Percentiles rank a stretch among this genome's conserved stretches.
phyloP scores from a whole-genome alignment of 495 filamentous ascomycete genomes.

The Talaromyces ruber region DNA sequence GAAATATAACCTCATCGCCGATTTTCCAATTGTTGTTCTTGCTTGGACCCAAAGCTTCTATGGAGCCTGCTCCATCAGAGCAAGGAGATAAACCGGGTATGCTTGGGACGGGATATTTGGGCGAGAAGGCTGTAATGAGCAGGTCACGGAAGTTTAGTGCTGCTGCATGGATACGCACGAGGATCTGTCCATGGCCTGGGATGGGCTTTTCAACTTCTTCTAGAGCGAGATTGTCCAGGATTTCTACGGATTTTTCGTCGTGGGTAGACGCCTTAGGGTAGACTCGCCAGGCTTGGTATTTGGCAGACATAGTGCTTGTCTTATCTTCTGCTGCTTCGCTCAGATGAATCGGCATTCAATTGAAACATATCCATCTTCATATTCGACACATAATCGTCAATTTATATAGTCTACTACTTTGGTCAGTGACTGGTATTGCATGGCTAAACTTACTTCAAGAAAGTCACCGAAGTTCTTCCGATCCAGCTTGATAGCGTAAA shows the following conservation, averaged over 20 bases:
- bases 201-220: neutral
- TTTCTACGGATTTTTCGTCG: neutral
- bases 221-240: neutral
- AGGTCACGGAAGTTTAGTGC: neutral
- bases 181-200: neutral
- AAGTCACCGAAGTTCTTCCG: neutral
- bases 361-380: neutral
- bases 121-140: constrained; percentile 9
- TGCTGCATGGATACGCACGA: neutral
- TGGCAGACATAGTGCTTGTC: neutral
- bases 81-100: constrained; percentile 14
- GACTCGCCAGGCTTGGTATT: neutral
- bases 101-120: constrained; percentile 19
- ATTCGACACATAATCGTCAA: neutral
- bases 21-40: constrained; percentile 43
- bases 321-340: neutral
- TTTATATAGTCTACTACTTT: neutral
- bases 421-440: neutral
- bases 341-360: neutral
- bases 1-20: neutral
- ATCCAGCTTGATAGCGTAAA: neutral
- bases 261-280: neutral
- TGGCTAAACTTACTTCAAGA: neutral
- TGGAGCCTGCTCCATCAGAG: constrained; percentile 62
- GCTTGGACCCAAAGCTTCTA: constrained; percentile 58